Base-by-base conservation (phyloP, 139 green algal genomes). In the Asterochloris sp. region DNA sequence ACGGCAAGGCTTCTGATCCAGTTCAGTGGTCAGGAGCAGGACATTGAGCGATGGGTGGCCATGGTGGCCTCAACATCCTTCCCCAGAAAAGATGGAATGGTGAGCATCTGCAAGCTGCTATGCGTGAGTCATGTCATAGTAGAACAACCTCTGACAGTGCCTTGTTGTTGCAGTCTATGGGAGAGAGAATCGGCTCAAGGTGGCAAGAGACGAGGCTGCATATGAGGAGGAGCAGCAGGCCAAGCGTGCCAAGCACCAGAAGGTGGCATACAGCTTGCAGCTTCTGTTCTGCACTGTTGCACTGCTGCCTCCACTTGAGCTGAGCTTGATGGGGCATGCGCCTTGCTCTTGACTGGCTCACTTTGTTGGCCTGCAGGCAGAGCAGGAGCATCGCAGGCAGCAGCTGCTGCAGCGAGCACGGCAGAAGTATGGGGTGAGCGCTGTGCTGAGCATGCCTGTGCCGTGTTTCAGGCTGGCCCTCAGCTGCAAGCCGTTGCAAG, bases 61-160 rank as follows among this genome's bases (percentile, higher is more conserved):
- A 98, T 81, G 96, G 96, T 26, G 96, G 96, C 1, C 87, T 99
- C 19, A 99, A 99, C 82, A 99, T 99, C 77, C 82, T 99, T 23
- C 96, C 96, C 1, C 96, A 99, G 84, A 98, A 98, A 83, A 90
- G 87, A 9, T 98, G 95, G 94, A 96, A 98, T 82, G 92, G 92
- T 94, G n/a, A 82, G 89, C 17, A 12, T 81, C 12, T 63, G 74
- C 17, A 19, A 28, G 17, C 74, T 64, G 29, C 29, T 64, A 27
- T 63, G 29, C 11, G 12, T 62, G 17, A 66, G 47, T 28, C 24
- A 23, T 28, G 21, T 29, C 21, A 21, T 16, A 28, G 11, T 24
- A 11, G 13, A 21, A n/a, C n/a, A 47, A 38, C 14, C 19, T 64
- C 29, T n/a, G 16, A 61, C 12, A 62, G 28, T 62, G 77, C 24